These are phyloP conservation scores for Phoma herbarum DNA, from an alignment of 2,329 filamentous ascomycete genomes.

Conservation along the genomic window DNA sequence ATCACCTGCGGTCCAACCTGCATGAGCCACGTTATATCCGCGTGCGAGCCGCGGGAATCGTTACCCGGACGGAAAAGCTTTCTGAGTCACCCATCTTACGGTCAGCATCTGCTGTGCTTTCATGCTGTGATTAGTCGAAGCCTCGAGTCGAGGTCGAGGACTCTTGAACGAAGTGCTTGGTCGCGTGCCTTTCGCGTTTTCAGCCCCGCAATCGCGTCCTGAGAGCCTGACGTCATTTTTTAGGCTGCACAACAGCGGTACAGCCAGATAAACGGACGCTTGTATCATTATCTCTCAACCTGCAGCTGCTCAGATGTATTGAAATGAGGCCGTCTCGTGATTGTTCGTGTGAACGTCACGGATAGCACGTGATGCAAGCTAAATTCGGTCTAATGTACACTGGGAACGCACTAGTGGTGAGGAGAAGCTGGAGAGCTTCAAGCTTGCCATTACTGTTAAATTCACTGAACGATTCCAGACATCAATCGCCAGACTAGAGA, in stretches of 20 bases:
- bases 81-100: conserved; percentile 12
- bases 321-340: neutral
- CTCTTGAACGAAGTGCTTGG: neutral
- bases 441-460: neutral
- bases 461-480: neutral
- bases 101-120: neutral
- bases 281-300: neutral
- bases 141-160: neutral
- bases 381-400: neutral
- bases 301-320: neutral
- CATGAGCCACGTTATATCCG: conserved; percentile 19
- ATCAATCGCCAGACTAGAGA: neutral
- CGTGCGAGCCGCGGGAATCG: conserved; percentile 11
- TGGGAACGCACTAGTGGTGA: too few species aligned
- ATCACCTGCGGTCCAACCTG: conserved; percentile 18
- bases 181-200: conserved; percentile 11
- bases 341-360: too few species aligned
- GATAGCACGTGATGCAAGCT: neutral
- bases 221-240: conserved; percentile 11
- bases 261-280: neutral
- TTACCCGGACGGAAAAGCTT: neutral
- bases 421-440: too few species aligned
- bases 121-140: neutral
- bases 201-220: conserved; percentile 1
- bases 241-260: neutral